Evolutionary conservation across 1,284 basidiomycete genomes (phyloP).

Genomic region (Ceratorhiza oryzae-sativae): DNA sequence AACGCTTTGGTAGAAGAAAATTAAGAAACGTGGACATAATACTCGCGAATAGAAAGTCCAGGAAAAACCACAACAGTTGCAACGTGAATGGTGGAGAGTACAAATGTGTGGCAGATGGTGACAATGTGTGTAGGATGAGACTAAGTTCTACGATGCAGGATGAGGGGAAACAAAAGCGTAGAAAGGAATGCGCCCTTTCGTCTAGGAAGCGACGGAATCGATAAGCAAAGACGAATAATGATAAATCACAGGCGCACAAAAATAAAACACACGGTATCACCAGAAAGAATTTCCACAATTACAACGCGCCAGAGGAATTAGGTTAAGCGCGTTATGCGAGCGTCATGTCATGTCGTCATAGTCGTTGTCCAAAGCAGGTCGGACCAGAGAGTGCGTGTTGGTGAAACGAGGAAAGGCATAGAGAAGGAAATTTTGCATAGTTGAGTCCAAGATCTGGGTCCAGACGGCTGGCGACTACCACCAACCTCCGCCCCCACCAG

Average conservation of each 20-base stretch:
- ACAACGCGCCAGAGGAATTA: slow-evolving; percentile 27
- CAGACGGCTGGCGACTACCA: slow-evolving; percentile 15
- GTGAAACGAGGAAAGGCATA: slow-evolving; percentile 19
- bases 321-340: slow-evolving; percentile 37
- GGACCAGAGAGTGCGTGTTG: slow-evolving; percentile 26
- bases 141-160: slow-evolving; percentile 37
- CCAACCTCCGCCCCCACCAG: slow-evolving; percentile 51
- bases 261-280: slow-evolving; percentile 39
- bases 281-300: slow-evolving; percentile 35
- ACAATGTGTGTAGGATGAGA: slow-evolving; percentile 34
- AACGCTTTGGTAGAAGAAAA: slow-evolving; percentile 34
- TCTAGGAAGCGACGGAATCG: slow-evolving; percentile 40
- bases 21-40: slow-evolving; percentile 38
- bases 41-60: slow-evolving; percentile 37
- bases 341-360: slow-evolving; percentile 39
- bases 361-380: slow-evolving; percentile 36
- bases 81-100: slow-evolving; percentile 10
- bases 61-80: slow-evolving; percentile 31
- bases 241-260: slow-evolving; percentile 38
- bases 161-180: slow-evolving; percentile 35
- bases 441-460: slow-evolving; percentile 7
- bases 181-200: slow-evolving; percentile 41
- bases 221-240: slow-evolving; percentile 41
- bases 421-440: slow-evolving; percentile 23
- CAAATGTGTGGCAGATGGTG: slow-evolving; percentile 35